Base-by-base conservation (phyloP, 2,329 filamentous ascomycete species). In the Penicillium sp. region DNA sequence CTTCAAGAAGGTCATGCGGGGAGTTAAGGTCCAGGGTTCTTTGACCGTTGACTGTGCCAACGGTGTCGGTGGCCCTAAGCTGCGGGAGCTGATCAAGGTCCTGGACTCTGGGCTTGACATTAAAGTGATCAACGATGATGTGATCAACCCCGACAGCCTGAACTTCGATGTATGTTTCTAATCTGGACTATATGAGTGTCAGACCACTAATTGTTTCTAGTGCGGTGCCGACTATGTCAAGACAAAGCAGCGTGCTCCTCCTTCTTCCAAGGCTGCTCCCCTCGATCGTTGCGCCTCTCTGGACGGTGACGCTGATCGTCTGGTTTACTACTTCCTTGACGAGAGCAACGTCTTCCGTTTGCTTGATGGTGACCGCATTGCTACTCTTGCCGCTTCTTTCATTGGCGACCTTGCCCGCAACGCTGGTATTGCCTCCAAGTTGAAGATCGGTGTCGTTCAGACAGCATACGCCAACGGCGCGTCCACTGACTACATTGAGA, bases 141-240 rank as follows among this genome's bases (percentile, higher is more conserved):
- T 97, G 29, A 85, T 96, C 66, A 90, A 92, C 63, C 90, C 93
- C 3, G 92, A 96, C 72, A 85, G 89, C 54, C 81, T 99, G 65
- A 99, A 99, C 76, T 85, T 90, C 29, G 91, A 96, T 68, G 90
- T 93, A 81, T 76, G 84, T 74, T 27, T 29, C 24, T 16, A 45
- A 37, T 26, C 37, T 8, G 14, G 37, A 7, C 14, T 7, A 35
- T 26, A 52, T 26, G 5, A 26, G 19, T 14, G 31, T 2, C 27
- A 11, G 24, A 37, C 16, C 13, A 53, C 53, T 68, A 62, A 73
- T 61, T 58, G 16, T 35, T 49, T 61, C 58, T 26, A 96, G 87
- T 96, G 90, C 71, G 95, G 95, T 75, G 95, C 95, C 71, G 95
- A 99, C 77, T 98, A 87, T 68, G 95, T 99, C 76, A 99, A 99